phyloP scores from a whole-genome alignment of 2,329 filamentous ascomycete species.

The Colletotrichum falcatum region DNA sequence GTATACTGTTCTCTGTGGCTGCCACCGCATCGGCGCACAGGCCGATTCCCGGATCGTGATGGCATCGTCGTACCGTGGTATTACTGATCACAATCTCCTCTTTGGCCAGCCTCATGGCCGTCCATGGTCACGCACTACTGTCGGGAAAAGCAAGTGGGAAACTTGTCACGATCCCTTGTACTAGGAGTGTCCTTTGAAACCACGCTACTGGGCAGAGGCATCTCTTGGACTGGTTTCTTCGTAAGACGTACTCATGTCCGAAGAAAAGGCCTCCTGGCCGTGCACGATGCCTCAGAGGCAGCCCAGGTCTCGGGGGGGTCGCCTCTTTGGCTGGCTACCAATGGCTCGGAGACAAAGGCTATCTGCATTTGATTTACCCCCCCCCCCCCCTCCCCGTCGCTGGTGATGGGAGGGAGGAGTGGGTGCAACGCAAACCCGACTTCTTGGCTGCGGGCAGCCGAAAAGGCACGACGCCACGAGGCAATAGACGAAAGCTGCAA shows the following conservation, averaged over 20 bases:
- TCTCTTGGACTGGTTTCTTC: neutral
- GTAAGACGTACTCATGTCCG: constrained; percentile 12
- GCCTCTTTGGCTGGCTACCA: constrained; percentile 27
- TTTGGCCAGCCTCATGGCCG: constrained; percentile 8
- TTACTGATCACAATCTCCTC: constrained; percentile 25
- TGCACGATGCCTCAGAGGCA: neutral
- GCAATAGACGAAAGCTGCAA: constrained; percentile 20
- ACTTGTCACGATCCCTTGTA: neutral
- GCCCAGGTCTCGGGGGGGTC: neutral
- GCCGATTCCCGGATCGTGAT: constrained; percentile 12
- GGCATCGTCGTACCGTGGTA: neutral
- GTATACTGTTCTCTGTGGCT: constrained; percentile 19
- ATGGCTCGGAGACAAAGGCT: constrained; percentile 13
- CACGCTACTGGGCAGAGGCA: neutral
- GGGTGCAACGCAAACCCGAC: constrained; percentile 23
- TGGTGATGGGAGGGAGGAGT: neutral
- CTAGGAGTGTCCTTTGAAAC: constrained; percentile 1
- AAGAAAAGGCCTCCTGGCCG: neutral
- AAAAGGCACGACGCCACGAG: constrained; percentile 35
- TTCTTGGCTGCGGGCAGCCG: constrained; percentile 16
- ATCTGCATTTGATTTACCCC: constrained; percentile 2
- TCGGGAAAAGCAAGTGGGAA: constrained; percentile 8
- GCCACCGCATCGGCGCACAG: constrained; percentile 12
- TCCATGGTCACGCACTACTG: constrained; percentile 6
- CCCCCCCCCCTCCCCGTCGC: neutral